Evolutionary conservation across 2,329 filamentous ascomycete genomes (phyloP).

Genomic region (Scedosporium dehoogii): DNA sequence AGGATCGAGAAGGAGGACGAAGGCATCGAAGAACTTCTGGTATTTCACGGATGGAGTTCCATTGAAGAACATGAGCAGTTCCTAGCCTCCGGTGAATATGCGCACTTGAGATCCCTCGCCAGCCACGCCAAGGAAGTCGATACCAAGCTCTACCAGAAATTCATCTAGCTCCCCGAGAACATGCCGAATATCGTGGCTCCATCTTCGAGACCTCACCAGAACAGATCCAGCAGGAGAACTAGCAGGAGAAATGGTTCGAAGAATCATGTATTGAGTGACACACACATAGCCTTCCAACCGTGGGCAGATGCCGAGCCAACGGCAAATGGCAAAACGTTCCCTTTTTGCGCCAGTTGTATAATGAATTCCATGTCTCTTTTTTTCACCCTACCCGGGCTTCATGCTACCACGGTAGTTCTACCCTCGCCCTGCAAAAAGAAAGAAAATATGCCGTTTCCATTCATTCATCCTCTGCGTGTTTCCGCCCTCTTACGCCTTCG

Average conservation of each 20-base stretch:
- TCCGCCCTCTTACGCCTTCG: conserved; percentile 4
- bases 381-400: background rate
- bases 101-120: background rate
- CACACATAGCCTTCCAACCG: conserved; percentile 6
- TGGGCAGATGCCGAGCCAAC: conserved; percentile 6
- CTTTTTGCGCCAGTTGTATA: conserved; percentile 7
- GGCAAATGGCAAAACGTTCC: conserved; percentile 6
- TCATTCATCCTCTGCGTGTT: background rate
- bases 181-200: background rate
- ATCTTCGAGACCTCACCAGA: background rate
- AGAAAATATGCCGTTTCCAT: background rate
- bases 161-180: background rate
- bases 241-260: background rate
- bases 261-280: conserved; percentile 7
- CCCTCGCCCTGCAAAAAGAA: background rate
- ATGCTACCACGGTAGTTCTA: conserved; percentile 3
- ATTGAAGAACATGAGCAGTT: conserved; percentile 18
- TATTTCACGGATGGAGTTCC: conserved; percentile 29
- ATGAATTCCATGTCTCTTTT: conserved; percentile 5
- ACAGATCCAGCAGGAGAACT: no score
- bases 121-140: background rate
- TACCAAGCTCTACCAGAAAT: background rate
- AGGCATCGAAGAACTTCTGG: conserved; percentile 20
- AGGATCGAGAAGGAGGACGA: conserved; percentile 27
- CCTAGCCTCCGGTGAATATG: background rate